These are phyloP conservation scores for Magnolia sinica DNA, from an alignment of 164 flowering plant genomes.

Conservation along the genomic window DNA sequence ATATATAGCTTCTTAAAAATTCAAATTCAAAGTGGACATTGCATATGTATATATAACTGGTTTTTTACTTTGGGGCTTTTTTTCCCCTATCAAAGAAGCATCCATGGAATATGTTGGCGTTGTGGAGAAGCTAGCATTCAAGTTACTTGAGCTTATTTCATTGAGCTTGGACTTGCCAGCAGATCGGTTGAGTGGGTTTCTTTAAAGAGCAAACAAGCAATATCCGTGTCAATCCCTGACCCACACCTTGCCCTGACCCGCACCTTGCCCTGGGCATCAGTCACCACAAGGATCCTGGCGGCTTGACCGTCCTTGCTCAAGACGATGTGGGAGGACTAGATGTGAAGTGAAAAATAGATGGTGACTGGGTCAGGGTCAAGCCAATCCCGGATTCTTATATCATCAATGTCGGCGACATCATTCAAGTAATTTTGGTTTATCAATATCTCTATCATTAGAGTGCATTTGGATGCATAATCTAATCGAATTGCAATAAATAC, in stretches of 20 bases:
- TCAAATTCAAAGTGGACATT: too few relatives aligned
- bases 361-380: conserved; percentile 22
- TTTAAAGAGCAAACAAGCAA: conserved; percentile 36
- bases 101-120: conserved; percentile 34
- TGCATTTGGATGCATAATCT: neutral
- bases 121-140: conserved; percentile 32
- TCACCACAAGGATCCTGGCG: conserved; percentile 26
- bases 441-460: neutral
- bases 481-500: neutral
- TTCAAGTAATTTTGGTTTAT: conserved; percentile 18
- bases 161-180: conserved; percentile 35
- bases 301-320: conserved; percentile 20
- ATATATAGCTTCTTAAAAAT: too few relatives aligned
- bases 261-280: conserved; percentile 29
- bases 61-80: too few relatives aligned
- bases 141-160: conserved; percentile 36
- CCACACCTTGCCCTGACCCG: conserved; percentile 43
- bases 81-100: conserved; percentile 16
- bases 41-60: neutral
- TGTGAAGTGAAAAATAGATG: conserved; percentile 14
- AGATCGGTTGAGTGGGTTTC: conserved; percentile 25
- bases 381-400: conserved; percentile 24
- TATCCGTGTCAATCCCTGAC: conserved; percentile 37
- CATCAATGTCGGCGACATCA: conserved; percentile 25
- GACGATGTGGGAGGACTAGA: conserved; percentile 26